Conservation (phyloP, 108 stramenopile species). For the Cyclotella choctawhatcheeana region DNA sequence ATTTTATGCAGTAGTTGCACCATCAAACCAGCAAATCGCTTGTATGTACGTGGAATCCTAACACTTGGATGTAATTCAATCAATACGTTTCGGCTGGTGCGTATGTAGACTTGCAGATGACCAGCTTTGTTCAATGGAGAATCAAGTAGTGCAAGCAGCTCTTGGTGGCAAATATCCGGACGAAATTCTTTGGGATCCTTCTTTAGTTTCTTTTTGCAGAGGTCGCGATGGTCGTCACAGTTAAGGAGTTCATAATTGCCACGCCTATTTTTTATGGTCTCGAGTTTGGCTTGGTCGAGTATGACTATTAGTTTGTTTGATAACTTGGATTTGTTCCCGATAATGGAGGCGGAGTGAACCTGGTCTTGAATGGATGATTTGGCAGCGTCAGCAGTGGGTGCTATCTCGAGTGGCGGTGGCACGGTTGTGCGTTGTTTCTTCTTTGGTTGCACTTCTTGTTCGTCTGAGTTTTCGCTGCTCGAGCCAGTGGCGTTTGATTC, state of each 20-base stretch:
- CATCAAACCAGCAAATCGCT: conserved; percentile 91
- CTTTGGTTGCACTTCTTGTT: conserved; percentile 23
- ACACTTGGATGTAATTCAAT: conserved; percentile 95
- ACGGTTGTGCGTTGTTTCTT: conserved; percentile 54
- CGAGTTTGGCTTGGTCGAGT: conserved; percentile 94
- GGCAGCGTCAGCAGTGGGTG: conserved; percentile 50
- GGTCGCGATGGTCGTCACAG: conserved; percentile 97
- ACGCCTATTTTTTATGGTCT: conserved; percentile 96
- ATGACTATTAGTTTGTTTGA: conserved; percentile 70
- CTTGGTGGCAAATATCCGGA: conserved; percentile 99
- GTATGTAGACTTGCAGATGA: conserved; percentile 91
- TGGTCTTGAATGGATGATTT: conserved; percentile 29
- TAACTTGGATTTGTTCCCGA: conserved; percentile 18
- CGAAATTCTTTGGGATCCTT: conserved; percentile 93
- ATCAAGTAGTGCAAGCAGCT: conserved; percentile 95
- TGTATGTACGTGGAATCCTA: conserved; percentile 97
- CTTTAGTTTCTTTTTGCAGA: conserved; percentile 90
- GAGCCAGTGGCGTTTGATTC: conserved; percentile 36
- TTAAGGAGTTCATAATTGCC: conserved; percentile 96
- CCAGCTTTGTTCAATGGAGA: conserved; percentile 98
- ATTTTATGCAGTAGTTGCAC: conserved; percentile 99
- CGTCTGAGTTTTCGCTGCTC: background rate
- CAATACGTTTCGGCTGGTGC: conserved; percentile 91
- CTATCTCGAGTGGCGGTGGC: conserved; percentile 64
- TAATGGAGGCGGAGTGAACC: conserved; percentile 33